Percentiles rank a stretch among this genome's conserved stretches.
phyloP scores from a whole-genome alignment of 78 protist species.

The Dictyostelium brefeldianum region DNA sequence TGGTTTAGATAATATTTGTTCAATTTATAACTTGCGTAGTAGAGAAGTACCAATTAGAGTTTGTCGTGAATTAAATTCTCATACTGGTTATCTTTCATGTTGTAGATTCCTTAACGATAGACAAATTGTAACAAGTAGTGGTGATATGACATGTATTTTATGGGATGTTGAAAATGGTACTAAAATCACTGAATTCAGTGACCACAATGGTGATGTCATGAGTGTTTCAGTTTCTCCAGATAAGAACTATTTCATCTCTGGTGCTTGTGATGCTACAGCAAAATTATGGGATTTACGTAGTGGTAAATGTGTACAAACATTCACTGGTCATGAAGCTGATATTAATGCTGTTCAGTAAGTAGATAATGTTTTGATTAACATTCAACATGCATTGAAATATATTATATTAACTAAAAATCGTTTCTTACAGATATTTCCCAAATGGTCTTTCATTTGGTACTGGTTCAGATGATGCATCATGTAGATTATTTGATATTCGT shows the following conservation, averaged over 20 bases:
- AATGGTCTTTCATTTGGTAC: slow-evolving; percentile 93
- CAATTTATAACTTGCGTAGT: slow-evolving; percentile 90
- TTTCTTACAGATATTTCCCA: slow-evolving; percentile 81
- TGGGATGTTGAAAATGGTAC: slow-evolving; percentile 96
- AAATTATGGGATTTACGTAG: slow-evolving; percentile 95
- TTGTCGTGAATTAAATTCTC: slow-evolving; percentile 88
- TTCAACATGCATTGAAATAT: background rate
- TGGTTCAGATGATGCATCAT: slow-evolving; percentile 98
- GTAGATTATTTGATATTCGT: slow-evolving; percentile 97
- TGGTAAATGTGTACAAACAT: slow-evolving; percentile 93
- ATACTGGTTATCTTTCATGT: slow-evolving; percentile 97
- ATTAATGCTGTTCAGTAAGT: slow-evolving; percentile 94
- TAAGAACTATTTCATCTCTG: slow-evolving; percentile 92
- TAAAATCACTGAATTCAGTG: slow-evolving; percentile 83
- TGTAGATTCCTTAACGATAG: slow-evolving; percentile 94
- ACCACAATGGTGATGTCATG: slow-evolving; percentile 98
- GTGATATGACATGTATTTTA: slow-evolving; percentile 94
- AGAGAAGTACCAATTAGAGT: slow-evolving; percentile 86
- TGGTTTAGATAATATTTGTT: slow-evolving; percentile 98
- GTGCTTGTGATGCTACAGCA: slow-evolving; percentile 94
- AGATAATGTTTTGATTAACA: background rate
- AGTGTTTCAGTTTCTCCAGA: slow-evolving; percentile 85
- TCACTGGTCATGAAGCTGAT: slow-evolving; percentile 97
- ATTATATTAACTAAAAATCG: background rate
- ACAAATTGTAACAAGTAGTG: slow-evolving; percentile 92